Evolutionary conservation across 192 early-diverging fungal genomes (phyloP).

Genomic region (Gaertneriomyces sp.): DNA sequence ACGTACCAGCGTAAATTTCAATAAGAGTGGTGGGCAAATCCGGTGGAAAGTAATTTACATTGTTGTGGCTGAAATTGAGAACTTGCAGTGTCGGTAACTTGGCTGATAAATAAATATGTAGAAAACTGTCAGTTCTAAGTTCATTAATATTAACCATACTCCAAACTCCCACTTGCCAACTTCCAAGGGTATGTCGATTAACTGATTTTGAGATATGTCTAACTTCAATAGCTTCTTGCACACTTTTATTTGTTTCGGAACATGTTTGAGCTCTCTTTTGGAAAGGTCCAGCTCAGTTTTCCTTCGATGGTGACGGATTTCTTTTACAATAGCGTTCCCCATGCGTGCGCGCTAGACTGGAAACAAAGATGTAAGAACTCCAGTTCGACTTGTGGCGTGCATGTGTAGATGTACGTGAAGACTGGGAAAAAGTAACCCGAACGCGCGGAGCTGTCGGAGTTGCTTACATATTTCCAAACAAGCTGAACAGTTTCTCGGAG

Average conservation of each 20-base stretch:
- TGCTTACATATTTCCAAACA: too few species aligned
- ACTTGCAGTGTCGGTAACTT: slow-evolving; percentile 18
- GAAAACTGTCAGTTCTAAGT: neutral
- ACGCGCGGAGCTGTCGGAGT: too few species aligned
- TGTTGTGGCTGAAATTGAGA: slow-evolving; percentile 42
- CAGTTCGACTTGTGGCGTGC: too few species aligned
- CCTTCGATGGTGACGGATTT: slow-evolving; percentile 24
- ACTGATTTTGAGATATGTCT: slow-evolving; percentile 29
- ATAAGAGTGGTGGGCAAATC: slow-evolving; percentile 33
- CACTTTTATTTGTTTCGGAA: slow-evolving; percentile 34
- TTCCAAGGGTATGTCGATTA: slow-evolving; percentile 38
- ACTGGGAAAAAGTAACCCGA: too few species aligned
- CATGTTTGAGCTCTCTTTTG: slow-evolving; percentile 29
- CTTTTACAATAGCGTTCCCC: slow-evolving; percentile 30
- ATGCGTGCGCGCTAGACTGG: slow-evolving; percentile 12
- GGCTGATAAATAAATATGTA: neutral
- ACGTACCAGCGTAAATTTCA: slow-evolving; percentile 39
- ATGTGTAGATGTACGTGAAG: too few species aligned
- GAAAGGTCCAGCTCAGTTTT: slow-evolving; percentile 40
- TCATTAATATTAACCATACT: neutral
- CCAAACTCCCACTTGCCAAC: slow-evolving; percentile 11
- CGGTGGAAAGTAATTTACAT: slow-evolving; percentile 47
- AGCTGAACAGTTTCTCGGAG: too few species aligned
- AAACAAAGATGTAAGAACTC: too few species aligned
- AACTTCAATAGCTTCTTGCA: slow-evolving; percentile 30